Evolutionary conservation across 2,329 filamentous ascomycete genomes (phyloP).

Genomic region (Paracorniculantispora psalliotae): DNA sequence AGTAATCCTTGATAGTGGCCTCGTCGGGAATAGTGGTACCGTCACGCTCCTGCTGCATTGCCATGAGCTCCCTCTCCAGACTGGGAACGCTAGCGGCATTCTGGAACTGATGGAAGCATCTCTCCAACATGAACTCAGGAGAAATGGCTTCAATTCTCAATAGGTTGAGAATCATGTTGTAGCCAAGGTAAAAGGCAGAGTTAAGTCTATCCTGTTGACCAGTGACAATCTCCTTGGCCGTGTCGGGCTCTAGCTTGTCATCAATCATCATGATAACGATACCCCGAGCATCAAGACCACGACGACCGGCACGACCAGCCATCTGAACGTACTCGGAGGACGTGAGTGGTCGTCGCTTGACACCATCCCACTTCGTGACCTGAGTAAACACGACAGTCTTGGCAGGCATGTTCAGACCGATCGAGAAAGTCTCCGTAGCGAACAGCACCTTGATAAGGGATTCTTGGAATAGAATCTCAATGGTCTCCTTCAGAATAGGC

Average conservation of each 20-base stretch:
- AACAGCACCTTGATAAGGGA: conserved; percentile 97
- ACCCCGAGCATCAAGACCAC: conserved; percentile 94
- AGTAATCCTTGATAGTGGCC: conserved; percentile 86
- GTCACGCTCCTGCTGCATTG: conserved; percentile 70
- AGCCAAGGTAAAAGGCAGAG: conserved; percentile 94
- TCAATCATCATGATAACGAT: conserved; percentile 99
- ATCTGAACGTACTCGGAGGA: conserved; percentile 93
- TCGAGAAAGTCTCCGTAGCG: conserved; percentile 97
- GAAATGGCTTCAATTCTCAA: conserved; percentile 98
- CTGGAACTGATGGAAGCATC: conserved; percentile 97
- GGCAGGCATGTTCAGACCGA: conserved; percentile 97
- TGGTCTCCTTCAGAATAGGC: conserved; percentile 95
- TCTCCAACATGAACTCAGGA: conserved; percentile 97
- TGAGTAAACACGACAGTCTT: conserved; percentile 99
- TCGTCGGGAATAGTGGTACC: conserved; percentile 79
- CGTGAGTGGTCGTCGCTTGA: conserved; percentile 79
- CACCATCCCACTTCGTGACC: conserved; percentile 92
- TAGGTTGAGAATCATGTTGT: conserved; percentile 98
- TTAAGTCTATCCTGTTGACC: conserved; percentile 96
- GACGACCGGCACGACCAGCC: conserved; percentile 93
- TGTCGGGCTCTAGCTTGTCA: conserved; percentile 88
- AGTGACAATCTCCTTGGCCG: conserved; percentile 92
- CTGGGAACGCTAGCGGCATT: conserved; percentile 82
- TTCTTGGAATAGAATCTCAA: conserved; percentile 98
- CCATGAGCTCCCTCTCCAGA: conserved; percentile 76